Base-by-base conservation (phyloP, 1,139 yeast genomes). In the Scheffersomyces titani region DNA sequence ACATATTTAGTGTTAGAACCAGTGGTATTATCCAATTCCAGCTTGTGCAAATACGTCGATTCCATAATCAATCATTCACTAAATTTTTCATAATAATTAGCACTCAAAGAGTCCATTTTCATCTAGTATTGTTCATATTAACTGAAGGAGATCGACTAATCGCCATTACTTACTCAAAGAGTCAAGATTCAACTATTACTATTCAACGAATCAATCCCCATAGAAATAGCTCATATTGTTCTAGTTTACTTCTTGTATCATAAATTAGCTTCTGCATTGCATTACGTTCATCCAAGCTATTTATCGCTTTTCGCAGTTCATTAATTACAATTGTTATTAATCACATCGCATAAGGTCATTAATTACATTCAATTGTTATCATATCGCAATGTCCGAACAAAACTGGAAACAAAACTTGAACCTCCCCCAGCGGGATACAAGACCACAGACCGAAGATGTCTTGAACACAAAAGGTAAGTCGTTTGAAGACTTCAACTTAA, bases 401-500 rank as follows among this genome's bases (percentile, higher is more conserved):
- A 69, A 72, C 66, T 92, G 98, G 98, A 92, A 91, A 77, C 70
- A 80, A 50, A 76, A 82, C 59, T 82, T 94, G 65, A 89, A 87
- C 69, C 74, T 92, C 55, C 98, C 98, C 18, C 81, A 78, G 59
- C 91, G 85, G 77, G 99, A 94, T 73, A 82, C 88, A 24, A 87
- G 99, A 72, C 97, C 97, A 48, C 98, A 93, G 73, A 94, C 99
- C 2, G 98, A 92, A 63, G 99, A 94, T 84, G 98, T 94, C 56
- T 84, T 92, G 57, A 91, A 86, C 65, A 92, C 97, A 50, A 90
- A 91, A 69, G 98, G 98, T 55, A 89, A 88, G 66, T 82, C 92
- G 18, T 94, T 96, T 71, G 99, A 96, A 75, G 97, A 93, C 68
- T 92, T 92, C 74, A 88, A 88, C 67, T 85, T 94, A 67, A 92